phyloP scores from a whole-genome alignment of 805 yeast species.

The Pichia deserticola region DNA sequence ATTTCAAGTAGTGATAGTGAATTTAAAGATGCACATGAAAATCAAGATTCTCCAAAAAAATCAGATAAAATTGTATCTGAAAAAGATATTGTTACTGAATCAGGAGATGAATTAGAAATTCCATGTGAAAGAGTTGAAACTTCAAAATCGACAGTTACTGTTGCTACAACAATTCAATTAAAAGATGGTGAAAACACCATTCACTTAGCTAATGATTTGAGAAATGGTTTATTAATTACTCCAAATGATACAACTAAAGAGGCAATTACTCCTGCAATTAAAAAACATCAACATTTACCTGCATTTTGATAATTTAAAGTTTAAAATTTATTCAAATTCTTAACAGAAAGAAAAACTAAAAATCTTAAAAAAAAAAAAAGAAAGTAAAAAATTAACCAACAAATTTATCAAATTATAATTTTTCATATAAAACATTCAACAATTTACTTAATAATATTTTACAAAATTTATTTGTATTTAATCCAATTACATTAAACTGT shows the following conservation, averaged over 20 bases:
- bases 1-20: slow-evolving; percentile 8
- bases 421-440: too few species aligned
- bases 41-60: too few species aligned
- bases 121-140: neutral
- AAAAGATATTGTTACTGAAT: slow-evolving; percentile 6
- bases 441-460: too few species aligned
- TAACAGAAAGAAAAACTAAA: neutral
- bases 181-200: slow-evolving; percentile 7
- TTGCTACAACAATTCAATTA: slow-evolving; percentile 5
- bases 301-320: neutral
- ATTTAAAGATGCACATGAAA: neutral
- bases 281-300: slow-evolving; percentile 15
- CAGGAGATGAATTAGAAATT: neutral
- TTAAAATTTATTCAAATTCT: neutral
- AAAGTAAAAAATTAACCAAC: neutral
- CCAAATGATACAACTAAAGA: slow-evolving; percentile 20
- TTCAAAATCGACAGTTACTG: neutral
- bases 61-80: neutral
- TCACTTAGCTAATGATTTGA: slow-evolving; percentile 12
- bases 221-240: slow-evolving; percentile 18
- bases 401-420: neutral
- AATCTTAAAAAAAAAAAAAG: neutral
- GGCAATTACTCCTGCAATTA: slow-evolving; percentile 14
- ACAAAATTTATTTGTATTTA: too few species aligned
- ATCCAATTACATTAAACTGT: neutral